phyloP scores from a whole-genome alignment of 1,284 basidiomycete genomes.

The Fomitiporia mediterranea region DNA sequence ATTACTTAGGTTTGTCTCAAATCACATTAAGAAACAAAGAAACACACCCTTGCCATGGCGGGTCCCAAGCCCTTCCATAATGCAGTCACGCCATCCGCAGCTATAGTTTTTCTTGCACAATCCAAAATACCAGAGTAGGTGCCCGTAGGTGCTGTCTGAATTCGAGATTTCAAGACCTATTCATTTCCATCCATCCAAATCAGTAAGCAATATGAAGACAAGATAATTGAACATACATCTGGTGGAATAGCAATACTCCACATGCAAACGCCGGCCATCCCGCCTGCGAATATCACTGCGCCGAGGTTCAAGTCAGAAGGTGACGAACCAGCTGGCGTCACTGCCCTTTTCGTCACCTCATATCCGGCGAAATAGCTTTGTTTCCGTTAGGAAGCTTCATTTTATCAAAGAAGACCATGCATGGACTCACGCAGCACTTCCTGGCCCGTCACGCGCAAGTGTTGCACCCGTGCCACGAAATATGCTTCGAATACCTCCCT shows the following conservation, averaged over 20 bases:
- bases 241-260: slow-evolving; percentile 95
- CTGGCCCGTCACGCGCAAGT: slow-evolving; percentile 91
- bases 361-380: slow-evolving; percentile 95
- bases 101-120: slow-evolving; percentile 89
- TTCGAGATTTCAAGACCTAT: slow-evolving; percentile 91
- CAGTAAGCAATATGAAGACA: background rate
- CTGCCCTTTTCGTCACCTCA: slow-evolving; percentile 84
- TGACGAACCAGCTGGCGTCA: slow-evolving; percentile 75
- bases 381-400: background rate
- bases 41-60: slow-evolving; percentile 85
- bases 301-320: slow-evolving; percentile 82
- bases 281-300: slow-evolving; percentile 89
- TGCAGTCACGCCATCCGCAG: slow-evolving; percentile 83
- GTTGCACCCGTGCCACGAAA: slow-evolving; percentile 94
- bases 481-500: slow-evolving; percentile 90
- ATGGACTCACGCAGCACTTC: slow-evolving; percentile 83
- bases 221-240: slow-evolving; percentile 58
- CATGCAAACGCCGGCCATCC: slow-evolving; percentile 96
- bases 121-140: slow-evolving; percentile 95
- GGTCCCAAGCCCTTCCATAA: slow-evolving; percentile 98
- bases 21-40: background rate
- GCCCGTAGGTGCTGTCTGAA: slow-evolving; percentile 95
- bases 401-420: background rate
- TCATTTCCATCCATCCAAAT: slow-evolving; percentile 16
- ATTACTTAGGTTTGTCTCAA: slow-evolving; percentile 19